Percentiles rank a stretch among this genome's conserved stretches.
Evolutionary conservation across 164 flowering plant genomes (phyloP).

Genomic region (Magnolia officinalis): DNA sequence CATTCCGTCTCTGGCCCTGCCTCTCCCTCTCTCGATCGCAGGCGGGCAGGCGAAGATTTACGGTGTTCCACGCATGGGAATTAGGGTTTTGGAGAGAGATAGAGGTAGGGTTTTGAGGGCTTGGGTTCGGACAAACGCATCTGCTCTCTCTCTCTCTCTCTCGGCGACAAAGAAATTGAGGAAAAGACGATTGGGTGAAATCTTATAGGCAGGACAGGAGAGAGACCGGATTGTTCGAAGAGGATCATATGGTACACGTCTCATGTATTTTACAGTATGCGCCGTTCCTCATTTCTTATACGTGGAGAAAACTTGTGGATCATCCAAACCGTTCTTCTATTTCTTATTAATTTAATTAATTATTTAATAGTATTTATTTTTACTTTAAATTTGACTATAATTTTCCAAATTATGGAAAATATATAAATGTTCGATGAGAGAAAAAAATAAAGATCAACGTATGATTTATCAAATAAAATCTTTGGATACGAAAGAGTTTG

Average conservation of each 20-base stretch:
- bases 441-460: no score
- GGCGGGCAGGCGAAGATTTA: neutral
- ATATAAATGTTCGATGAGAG: no score
- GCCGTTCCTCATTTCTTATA: no score
- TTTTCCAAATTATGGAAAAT: no score
- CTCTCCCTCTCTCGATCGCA: neutral
- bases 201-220: neutral
- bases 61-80: neutral
- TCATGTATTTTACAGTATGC: neutral
- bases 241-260: neutral
- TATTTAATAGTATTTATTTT: no score
- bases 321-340: no score
- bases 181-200: neutral
- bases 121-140: neutral
- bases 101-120: neutral
- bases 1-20: constrained; percentile 31
- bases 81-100: neutral
- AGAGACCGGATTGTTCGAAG: neutral
- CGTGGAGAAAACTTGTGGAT: no score
- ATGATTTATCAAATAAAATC: no score
- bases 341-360: no score
- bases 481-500: no score
- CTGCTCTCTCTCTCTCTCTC: neutral
- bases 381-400: no score
- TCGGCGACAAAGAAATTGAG: neutral